phyloP scores from a whole-genome alignment of 1,284 basidiomycete species.

The Pseudozyma pruni region DNA sequence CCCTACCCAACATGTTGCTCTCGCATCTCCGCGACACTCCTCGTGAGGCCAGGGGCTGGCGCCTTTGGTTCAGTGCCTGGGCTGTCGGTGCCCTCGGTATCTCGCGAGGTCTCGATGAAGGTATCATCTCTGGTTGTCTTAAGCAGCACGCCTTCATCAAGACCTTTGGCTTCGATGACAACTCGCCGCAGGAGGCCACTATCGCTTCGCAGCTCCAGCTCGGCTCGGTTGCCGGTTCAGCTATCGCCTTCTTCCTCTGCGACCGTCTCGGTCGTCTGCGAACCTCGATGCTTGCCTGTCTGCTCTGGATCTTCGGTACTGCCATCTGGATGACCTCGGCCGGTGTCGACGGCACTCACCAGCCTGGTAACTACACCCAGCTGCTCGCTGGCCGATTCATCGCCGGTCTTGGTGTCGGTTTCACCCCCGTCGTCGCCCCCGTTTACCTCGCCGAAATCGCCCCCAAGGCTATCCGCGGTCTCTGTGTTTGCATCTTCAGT shows the following conservation, averaged over 20 bases:
- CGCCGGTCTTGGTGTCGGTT: constrained; percentile 52
- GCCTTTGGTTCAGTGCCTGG: constrained; percentile 43
- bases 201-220: constrained; percentile 52
- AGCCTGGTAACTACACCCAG: constrained; percentile 40
- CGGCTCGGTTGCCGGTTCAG: constrained; percentile 49
- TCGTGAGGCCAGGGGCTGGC: constrained; percentile 42
- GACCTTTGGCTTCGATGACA: constrained; percentile 42
- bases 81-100: constrained; percentile 47
- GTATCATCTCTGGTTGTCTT: constrained; percentile 46
- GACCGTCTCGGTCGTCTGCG: constrained; percentile 48
- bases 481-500: constrained; percentile 43
- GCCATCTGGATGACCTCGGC: constrained; percentile 55
- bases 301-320: constrained; percentile 54
- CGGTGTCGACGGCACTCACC: constrained; percentile 27
- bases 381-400: constrained; percentile 54
- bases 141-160: constrained; percentile 46
- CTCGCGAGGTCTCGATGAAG: constrained; percentile 54
- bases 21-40: constrained; percentile 43
- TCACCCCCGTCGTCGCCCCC: constrained; percentile 47
- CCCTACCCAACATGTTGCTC: constrained; percentile 24
- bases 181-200: constrained; percentile 42
- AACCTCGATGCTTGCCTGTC: constrained; percentile 48
- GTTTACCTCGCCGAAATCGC: constrained; percentile 52
- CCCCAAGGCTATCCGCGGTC: constrained; percentile 47
- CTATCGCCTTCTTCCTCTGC: constrained; percentile 55